Conservation (phyloP, 2,329 filamentous ascomycete species). For the Clonostachys rhizophaga region DNA sequence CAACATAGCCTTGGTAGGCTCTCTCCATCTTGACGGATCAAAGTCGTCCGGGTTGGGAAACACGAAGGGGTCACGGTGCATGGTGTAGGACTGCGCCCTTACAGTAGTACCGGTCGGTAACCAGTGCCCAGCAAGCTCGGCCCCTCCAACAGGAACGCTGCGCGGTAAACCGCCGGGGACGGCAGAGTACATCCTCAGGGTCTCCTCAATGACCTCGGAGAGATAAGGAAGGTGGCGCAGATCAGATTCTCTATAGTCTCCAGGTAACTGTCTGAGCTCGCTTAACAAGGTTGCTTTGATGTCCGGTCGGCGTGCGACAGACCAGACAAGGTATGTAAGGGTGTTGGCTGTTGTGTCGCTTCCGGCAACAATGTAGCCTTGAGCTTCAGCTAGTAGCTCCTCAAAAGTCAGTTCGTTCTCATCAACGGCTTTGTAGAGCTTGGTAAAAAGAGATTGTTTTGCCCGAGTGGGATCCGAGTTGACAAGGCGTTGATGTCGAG, state of each 20-base stretch:
- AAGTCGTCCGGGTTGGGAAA: constrained; percentile 29
- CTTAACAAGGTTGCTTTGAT: constrained; percentile 21
- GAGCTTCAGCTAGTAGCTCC: constrained; percentile 32
- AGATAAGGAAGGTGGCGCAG: constrained; percentile 27
- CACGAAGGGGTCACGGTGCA: constrained; percentile 34
- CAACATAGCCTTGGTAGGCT: constrained; percentile 26
- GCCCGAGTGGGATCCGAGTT: constrained; percentile 9
- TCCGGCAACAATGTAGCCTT: constrained; percentile 41
- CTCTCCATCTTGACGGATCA: constrained; percentile 21
- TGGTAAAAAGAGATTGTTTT: constrained; percentile 27
- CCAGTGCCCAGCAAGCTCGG: constrained; percentile 26
- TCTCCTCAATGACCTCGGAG: constrained; percentile 36
- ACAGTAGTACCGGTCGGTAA: constrained; percentile 33
- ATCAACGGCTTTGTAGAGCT: constrained; percentile 26
- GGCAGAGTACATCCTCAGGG: constrained; percentile 34
- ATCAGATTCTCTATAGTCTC: constrained; percentile 9
- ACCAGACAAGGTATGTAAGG: constrained; percentile 41
- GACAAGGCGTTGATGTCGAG: constrained; percentile 15
- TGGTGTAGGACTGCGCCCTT: constrained; percentile 36
- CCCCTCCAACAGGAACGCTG: constrained; percentile 28
- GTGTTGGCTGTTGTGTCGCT: constrained; percentile 46
- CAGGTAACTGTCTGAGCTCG: constrained; percentile 26
- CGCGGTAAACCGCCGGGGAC: constrained; percentile 32
- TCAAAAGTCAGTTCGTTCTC: constrained; percentile 12
- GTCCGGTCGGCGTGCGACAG: constrained; percentile 19